Base-by-base conservation (phyloP, 2,329 filamentous ascomycete genomes). In the Sporothrix brasiliensis region DNA sequence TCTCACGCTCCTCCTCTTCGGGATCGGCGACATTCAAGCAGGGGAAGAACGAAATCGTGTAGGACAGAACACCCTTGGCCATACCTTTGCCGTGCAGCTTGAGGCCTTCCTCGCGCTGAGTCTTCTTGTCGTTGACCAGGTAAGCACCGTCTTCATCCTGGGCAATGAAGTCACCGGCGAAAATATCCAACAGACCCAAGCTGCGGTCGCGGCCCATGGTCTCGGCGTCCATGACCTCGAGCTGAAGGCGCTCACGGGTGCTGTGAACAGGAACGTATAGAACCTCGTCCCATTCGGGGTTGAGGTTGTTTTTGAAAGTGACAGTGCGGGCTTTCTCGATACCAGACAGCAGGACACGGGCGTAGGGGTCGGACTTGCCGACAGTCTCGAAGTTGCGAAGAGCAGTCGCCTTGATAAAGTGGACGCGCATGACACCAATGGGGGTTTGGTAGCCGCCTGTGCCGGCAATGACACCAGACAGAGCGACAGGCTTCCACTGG, bases 151-250 rank as follows among this genome's bases (percentile, higher is more conserved):
- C 88, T 47, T 94, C 91, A 65, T 88, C 89, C 78, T 97, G 89
- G 5, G 82, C 81, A 73, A 98, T 87, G 78, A 92, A 98, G 73
- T 98, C 92, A 21, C 89, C 84, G 10, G 91, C 89, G 68, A 87
- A 84, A 34, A 97, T 80, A 74, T 98, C 94, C 21, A 95, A 82
- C 69, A 91, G 85, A 68, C 95, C 95, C 47, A 99, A 86, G 54
- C 91, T 91, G 70, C 95, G 91, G 79, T 99, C 95, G 78, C 93
- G 95, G 76, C 92, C 92, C 77, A 98, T 86, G 75, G 89, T 94
- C 80, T 99, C 95, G 72, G 95, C 89, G 76, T 99, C 95, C 94
- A 99, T 97, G 74, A 98, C 93, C 79, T 99, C 95, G 21, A 99
- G 82, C 0, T 89, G 89, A 41, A 99, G 83, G 77, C 91, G 93